These are phyloP conservation scores for Tardiomyces digboiensis DNA, from an alignment of 1,139 yeast species.

Conservation along the genomic window DNA sequence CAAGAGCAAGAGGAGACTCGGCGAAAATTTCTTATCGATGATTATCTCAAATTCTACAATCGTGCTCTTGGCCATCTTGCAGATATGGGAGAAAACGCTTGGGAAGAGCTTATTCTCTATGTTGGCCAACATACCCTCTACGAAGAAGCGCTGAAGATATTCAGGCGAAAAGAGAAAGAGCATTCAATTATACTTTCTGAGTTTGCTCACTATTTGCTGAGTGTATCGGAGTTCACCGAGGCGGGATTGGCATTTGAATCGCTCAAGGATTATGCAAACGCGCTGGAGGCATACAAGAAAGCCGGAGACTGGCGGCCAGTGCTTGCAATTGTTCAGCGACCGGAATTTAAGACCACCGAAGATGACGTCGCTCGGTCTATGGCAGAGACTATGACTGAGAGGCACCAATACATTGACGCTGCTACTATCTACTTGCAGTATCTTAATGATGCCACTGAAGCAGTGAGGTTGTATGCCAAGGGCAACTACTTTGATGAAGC, in stretches of 20 bases:
- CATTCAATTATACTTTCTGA: slow-evolving; percentile 45
- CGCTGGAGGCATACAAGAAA: slow-evolving; percentile 57
- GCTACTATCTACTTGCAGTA: slow-evolving; percentile 65
- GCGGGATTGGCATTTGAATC: slow-evolving; percentile 76
- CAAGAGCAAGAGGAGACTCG: slow-evolving; percentile 60
- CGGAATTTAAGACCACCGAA: slow-evolving; percentile 24
- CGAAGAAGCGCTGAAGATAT: slow-evolving; percentile 54
- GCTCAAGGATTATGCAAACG: slow-evolving; percentile 45
- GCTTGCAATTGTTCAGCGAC: slow-evolving; percentile 42
- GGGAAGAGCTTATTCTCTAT: slow-evolving; percentile 59
- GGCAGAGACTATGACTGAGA: slow-evolving; percentile 50
- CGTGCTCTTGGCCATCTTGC: slow-evolving; percentile 63
- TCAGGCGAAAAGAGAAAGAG: slow-evolving; percentile 42
- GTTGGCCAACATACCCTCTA: slow-evolving; percentile 68
- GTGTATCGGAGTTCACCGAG: slow-evolving; percentile 42
- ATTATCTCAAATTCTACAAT: slow-evolving; percentile 54
- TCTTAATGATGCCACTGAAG: slow-evolving; percentile 49
- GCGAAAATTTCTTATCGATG: slow-evolving; percentile 70
- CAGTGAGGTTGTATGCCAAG: slow-evolving; percentile 62
- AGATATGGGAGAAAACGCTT: slow-evolving; percentile 36
- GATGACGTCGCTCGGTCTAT: slow-evolving; percentile 45
- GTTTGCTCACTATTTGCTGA: slow-evolving; percentile 55
- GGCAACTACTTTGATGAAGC: slow-evolving; percentile 74
- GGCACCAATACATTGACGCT: slow-evolving; percentile 73
- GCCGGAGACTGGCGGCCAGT: slow-evolving; percentile 88